Conservation (phyloP, 2,329 filamentous ascomycete genomes). For the Apiospora malaysiana region DNA sequence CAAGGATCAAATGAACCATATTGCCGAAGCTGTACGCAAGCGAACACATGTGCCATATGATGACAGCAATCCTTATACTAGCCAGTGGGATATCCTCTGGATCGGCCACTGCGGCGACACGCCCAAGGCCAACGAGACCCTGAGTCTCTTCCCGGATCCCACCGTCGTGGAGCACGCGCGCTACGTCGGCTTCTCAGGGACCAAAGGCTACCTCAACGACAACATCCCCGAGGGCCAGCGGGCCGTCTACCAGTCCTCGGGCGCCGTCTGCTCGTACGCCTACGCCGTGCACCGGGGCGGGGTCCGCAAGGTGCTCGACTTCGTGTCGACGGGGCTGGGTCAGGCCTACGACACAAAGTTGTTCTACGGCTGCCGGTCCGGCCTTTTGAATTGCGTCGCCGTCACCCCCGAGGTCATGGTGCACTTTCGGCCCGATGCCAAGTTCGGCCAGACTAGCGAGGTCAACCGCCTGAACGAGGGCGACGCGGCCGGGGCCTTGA, state of each 20-base stretch:
- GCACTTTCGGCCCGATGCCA: conserved; percentile 40
- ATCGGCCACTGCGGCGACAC: conserved; percentile 45
- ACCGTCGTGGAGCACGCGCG: conserved; percentile 19
- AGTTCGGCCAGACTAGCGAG: conserved; percentile 31
- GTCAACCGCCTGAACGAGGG: conserved; percentile 21
- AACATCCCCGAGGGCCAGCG: conserved; percentile 31
- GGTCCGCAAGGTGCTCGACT: conserved; percentile 40
- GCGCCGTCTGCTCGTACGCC: conserved; percentile 39
- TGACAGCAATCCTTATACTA: conserved; percentile 33
- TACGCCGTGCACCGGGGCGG: conserved; percentile 38
- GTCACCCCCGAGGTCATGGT: conserved; percentile 45
- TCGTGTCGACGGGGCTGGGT: conserved; percentile 35
- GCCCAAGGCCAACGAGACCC: conserved; percentile 27
- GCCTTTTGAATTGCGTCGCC: conserved; percentile 40
- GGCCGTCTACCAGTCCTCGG: conserved; percentile 32
- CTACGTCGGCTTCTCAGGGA: conserved; percentile 30
- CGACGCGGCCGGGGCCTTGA: background rate
- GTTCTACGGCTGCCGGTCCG: conserved; percentile 38
- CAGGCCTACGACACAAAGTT: conserved; percentile 45
- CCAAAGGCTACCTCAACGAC: conserved; percentile 19
- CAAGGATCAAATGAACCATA: conserved; percentile 35
- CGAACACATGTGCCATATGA: conserved; percentile 28
- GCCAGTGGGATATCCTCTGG: conserved; percentile 46
- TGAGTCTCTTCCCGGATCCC: conserved; percentile 31
- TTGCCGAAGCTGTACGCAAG: conserved; percentile 40